These are phyloP conservation scores for Russula emetica DNA, from an alignment of 768 basidiomycete genomes.

Conservation along the genomic window DNA sequence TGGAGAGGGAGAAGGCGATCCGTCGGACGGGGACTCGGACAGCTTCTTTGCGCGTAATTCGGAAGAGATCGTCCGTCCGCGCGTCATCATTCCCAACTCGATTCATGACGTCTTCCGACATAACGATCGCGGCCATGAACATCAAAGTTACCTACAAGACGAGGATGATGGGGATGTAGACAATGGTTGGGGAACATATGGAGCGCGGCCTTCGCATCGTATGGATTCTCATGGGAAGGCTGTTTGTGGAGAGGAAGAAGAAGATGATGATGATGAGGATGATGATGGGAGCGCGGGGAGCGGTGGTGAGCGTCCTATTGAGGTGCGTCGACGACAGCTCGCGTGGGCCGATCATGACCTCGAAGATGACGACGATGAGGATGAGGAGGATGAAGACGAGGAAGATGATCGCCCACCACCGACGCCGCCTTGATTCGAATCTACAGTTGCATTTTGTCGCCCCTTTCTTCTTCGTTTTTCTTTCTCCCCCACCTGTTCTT, in stretches of 20 bases:
- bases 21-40: constrained; percentile 25
- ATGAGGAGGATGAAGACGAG: neutral
- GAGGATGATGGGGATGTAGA: neutral
- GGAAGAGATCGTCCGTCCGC: constrained; percentile 18
- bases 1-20: neutral
- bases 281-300: neutral
- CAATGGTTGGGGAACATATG: constrained; percentile 3
- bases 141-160: neutral
- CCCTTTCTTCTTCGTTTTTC: neutral
- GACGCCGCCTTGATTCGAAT: neutral
- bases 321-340: constrained; percentile 25
- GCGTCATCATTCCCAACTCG: constrained; percentile 1
- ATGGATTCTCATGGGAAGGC: neutral
- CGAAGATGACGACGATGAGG: constrained; percentile 8
- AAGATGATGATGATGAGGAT: constrained; percentile 3
- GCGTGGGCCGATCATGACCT: constrained; percentile 22
- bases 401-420: neutral
- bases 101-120: neutral
- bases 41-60: constrained; percentile 28
- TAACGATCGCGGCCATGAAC: neutral
- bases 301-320: constrained; percentile 18
- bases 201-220: neutral
- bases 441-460: neutral
- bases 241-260: neutral
- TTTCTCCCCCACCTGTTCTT: neutral